A percentile compares a stretch with the other conserved stretches of the same genome.
Conservation (phyloP, 306 rosid genomes). For the Spatholobus suberectus region DNA sequence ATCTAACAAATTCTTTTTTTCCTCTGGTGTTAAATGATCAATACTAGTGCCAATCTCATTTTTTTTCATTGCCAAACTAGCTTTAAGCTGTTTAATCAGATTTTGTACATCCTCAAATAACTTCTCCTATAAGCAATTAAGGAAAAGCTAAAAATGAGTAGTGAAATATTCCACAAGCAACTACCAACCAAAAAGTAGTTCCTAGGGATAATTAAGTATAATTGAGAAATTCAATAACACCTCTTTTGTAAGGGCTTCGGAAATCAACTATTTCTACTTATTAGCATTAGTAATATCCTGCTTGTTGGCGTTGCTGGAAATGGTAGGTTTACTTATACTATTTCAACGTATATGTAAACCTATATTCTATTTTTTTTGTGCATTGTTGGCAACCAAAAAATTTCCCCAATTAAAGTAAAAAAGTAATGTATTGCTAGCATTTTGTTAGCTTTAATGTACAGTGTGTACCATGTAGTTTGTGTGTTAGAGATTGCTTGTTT, state of each 20-base stretch:
- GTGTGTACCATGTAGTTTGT: not conserved
- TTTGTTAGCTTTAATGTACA: conserved; percentile 7
- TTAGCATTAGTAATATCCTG: conserved; percentile 89
- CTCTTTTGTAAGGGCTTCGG: conserved; percentile 82
- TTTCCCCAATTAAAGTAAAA: too few species aligned
- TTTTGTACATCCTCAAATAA: conserved; percentile 79
- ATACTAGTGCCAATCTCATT: conserved; percentile 95
- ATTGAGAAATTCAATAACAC: conserved; percentile 46
- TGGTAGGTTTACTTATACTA: too few species aligned
- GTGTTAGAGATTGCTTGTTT: not conserved
- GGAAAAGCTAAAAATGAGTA: conserved; percentile 42
- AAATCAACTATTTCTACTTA: conserved; percentile 72
- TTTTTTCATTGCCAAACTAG: conserved; percentile 81
- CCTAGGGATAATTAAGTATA: not conserved
- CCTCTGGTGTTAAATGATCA: conserved; percentile 91
- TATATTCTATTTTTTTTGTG: too few species aligned
- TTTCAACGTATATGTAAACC: too few species aligned
- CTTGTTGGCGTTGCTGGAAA: too few species aligned
- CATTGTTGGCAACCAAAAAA: too few species aligned
- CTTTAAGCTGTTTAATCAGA: conserved; percentile 88
- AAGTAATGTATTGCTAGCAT: too few species aligned
- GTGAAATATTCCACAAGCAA: conserved; percentile 21
- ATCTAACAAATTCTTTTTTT: conserved; percentile 76
- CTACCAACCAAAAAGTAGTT: conserved; percentile 18
- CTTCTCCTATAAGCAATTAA: conserved; percentile 73